Base-by-base conservation (phyloP, 257 asterid genomes). In the Cynanchum wilfordii region DNA sequence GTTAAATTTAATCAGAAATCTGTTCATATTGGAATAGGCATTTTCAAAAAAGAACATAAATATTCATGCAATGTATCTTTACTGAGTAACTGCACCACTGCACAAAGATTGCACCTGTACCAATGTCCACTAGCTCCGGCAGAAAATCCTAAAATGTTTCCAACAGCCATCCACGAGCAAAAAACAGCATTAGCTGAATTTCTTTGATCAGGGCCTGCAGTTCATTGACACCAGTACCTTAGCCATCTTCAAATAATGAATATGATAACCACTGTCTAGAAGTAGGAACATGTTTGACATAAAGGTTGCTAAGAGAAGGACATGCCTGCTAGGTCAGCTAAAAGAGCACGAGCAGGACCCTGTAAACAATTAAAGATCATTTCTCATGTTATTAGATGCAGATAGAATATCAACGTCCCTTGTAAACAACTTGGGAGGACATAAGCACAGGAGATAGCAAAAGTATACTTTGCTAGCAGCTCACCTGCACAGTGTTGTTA, bases 311-410 rank as follows among this genome's bases (percentile, higher is more conserved):
- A 68, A 20, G 20, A 40, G 30, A 19, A 73, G 70, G 42, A 66
- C 54, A 68, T 87, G 90, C 99, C 98, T 76, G 99, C 87, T 84
- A 95, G 90, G 86, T 95, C 99, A 82, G 97, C 99, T 80, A 95
- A 85, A 79, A 95, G 98, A 80, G 99, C 99, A 76, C 99, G 97
- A 77, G 99, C 99, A n/a, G 98, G 99, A 62, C 99, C 99, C 98
- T 92, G 73, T 58, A 77, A 70, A 79, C 38, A 73, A 75, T 68
- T 24, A 33, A 78, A 76, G 47, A 77, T 29, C 68, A 27, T 75
- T 66, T 78, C 76, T 42, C 19, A 29, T 69, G 47, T 62, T 44
- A 30, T 16, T 16, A 25, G n/a, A 16, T 51, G 6, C 5, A 52
- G 30, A 36, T 22, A 64, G 55, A 22, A 19, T 30, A 74, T 62